Evolutionary conservation across 2,329 filamentous ascomycete genomes (phyloP).

Genomic region (Fusarium oxysporum): DNA sequence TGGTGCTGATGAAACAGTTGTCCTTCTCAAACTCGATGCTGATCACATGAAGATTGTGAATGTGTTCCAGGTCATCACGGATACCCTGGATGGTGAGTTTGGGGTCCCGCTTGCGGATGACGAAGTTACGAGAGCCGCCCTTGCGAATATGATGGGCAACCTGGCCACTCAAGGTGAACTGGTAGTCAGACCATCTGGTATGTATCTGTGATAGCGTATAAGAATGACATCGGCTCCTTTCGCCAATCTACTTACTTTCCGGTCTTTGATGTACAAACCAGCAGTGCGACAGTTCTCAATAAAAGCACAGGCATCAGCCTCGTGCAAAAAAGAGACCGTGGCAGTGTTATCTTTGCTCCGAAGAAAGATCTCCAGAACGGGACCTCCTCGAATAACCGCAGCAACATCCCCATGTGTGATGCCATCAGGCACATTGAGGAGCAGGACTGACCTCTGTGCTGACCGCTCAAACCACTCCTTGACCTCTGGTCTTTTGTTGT

Average conservation of each 20-base stretch:
- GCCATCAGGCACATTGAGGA: conserved; percentile 71
- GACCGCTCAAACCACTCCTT: conserved; percentile 47
- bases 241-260: conserved; percentile 63
- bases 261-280: conserved; percentile 76
- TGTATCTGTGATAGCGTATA: conserved; percentile 64
- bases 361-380: conserved; percentile 75
- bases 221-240: not conserved
- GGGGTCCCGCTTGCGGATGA: conserved; percentile 70
- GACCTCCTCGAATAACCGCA: conserved; percentile 74
- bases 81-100: conserved; percentile 73
- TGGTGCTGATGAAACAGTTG: conserved; percentile 77
- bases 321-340: conserved; percentile 76
- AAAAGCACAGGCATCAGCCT: conserved; percentile 72
- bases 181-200: conserved; percentile 76
- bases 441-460: conserved; percentile 68
- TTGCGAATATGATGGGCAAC: conserved; percentile 71
- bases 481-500: not conserved
- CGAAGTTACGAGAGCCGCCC: conserved; percentile 79
- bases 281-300: conserved; percentile 71
- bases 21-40: conserved; percentile 68
- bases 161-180: conserved; percentile 73
- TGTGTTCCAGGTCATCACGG: conserved; percentile 82
- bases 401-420: conserved; percentile 75
- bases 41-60: conserved; percentile 81
- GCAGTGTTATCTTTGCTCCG: conserved; percentile 69